Percentiles rank a stretch among this genome's conserved stretches.
Conservation (phyloP, 2,329 filamentous ascomycete species). For the Exophiala lecanii-corni region DNA sequence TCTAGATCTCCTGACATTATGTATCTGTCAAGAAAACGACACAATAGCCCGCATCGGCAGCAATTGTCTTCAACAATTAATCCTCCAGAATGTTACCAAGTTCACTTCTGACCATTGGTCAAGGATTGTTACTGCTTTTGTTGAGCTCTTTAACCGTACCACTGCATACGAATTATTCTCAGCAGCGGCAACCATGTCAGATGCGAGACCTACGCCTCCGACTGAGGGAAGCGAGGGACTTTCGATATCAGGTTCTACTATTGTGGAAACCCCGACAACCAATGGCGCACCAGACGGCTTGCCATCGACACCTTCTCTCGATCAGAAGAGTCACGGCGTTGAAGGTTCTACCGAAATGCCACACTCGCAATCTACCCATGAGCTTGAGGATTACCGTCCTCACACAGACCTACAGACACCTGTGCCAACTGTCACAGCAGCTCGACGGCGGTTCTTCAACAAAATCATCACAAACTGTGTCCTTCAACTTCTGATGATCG, state of each 20-base stretch:
- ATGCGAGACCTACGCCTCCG: constrained; percentile 24
- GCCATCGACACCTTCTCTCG: constrained; percentile 12
- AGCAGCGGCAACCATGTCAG: constrained; percentile 56
- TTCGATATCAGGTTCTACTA: constrained; percentile 26
- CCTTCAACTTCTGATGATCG: constrained; percentile 96
- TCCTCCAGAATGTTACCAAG: constrained; percentile 92
- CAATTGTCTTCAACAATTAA: constrained; percentile 94
- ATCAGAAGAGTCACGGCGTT: constrained; percentile 21
- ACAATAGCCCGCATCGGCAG: constrained; percentile 96
- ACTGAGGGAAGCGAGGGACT: constrained; percentile 23
- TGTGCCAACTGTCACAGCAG: constrained; percentile 85
- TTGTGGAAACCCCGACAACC: constrained; percentile 31
- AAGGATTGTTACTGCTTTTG: constrained; percentile 92
- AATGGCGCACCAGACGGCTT: constrained; percentile 19
- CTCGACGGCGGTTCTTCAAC: constrained; percentile 93
- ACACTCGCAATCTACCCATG: constrained; percentile 27
- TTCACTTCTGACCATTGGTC: constrained; percentile 85
- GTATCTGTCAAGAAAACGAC: constrained; percentile 98
- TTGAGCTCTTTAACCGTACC: constrained; percentile 88
- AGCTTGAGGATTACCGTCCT: constrained; percentile 84
- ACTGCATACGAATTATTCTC: constrained; percentile 95
- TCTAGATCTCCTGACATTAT: constrained; percentile 85
- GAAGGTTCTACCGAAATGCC: constrained; percentile 25
- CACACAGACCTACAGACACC: constrained; percentile 74
- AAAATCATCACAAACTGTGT: constrained; percentile 99